Conservation (phyloP, 495 filamentous ascomycete species). For the Chaetomium fimeti region DNA sequence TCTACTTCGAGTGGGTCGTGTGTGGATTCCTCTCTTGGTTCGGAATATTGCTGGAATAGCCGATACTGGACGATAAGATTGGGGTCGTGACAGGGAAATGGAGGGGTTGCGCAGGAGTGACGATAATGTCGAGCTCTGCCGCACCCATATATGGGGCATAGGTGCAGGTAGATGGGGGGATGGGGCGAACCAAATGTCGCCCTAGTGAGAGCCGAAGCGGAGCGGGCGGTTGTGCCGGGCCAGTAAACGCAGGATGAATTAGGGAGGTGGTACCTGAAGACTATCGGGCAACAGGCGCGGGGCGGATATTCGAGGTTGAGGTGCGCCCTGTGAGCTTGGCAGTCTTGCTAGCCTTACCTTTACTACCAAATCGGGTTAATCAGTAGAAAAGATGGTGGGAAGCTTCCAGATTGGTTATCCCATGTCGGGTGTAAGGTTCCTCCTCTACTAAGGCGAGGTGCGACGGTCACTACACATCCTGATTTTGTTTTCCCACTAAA, state of each 20-base stretch:
- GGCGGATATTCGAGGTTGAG: conserved; percentile 25
- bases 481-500: no score
- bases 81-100: conserved; percentile 9
- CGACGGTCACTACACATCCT: no score
- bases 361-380: neutral
- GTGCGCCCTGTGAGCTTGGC: conserved; percentile 12
- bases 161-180: neutral
- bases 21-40: conserved; percentile 15
- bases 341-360: neutral
- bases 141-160: conserved; percentile 36
- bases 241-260: neutral
- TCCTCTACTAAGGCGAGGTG: no score
- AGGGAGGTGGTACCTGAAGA: no score
- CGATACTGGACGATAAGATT: conserved; percentile 17
- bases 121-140: conserved; percentile 22
- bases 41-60: conserved; percentile 18
- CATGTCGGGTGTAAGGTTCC: no score
- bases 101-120: conserved; percentile 18
- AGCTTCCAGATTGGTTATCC: no score
- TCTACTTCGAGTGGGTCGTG: conserved; percentile 4
- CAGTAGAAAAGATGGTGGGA: neutral
- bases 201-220: neutral
- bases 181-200: conserved; percentile 3
- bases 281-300: neutral
- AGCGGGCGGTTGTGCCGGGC: neutral